phyloP scores from a whole-genome alignment of 192 early-diverging fungal genomes.

The Tieghemiomyces parasiticus region DNA sequence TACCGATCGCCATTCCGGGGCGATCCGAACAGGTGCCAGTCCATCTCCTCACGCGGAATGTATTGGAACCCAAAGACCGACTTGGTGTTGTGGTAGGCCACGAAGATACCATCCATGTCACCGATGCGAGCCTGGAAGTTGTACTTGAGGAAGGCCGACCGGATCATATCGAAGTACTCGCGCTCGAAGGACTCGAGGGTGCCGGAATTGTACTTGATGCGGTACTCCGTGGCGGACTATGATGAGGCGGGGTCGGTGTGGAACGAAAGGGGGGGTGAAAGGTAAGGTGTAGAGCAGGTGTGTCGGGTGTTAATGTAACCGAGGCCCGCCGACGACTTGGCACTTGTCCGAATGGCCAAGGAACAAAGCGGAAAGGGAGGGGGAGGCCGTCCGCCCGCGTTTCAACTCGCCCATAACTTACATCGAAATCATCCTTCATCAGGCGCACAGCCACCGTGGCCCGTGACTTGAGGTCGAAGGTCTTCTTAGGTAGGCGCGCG shows the following conservation, averaged over 20 bases:
- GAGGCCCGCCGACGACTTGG: too few relatives aligned
- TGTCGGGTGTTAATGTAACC: too few relatives aligned
- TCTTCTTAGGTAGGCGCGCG: conserved; percentile 49
- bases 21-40: conserved; percentile 58
- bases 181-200: conserved; percentile 70
- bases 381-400: too few relatives aligned
- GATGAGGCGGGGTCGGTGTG: background rate
- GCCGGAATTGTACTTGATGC: conserved; percentile 46
- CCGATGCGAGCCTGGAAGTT: conserved; percentile 88
- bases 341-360: too few relatives aligned
- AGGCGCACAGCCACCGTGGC: conserved; percentile 69
- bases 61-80: conserved; percentile 94
- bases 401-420: too few relatives aligned
- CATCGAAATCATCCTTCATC: conserved; percentile 23
- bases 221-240: conserved; percentile 49
- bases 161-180: conserved; percentile 88
- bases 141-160: conserved; percentile 76
- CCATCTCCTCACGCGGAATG: conserved; percentile 69
- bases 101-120: conserved; percentile 90
- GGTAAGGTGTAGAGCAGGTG: too few relatives aligned
- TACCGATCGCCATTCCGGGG: conserved; percentile 45
- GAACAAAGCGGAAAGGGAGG: too few relatives aligned
- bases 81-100: conserved; percentile 82
- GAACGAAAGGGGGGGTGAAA: background rate
- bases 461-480: conserved; percentile 89